Evolutionary conservation across 768 basidiomycete genomes (phyloP), one percentile per base, ranked within the genome.

Genomic region (Phanerochaete carnosa): DNA sequence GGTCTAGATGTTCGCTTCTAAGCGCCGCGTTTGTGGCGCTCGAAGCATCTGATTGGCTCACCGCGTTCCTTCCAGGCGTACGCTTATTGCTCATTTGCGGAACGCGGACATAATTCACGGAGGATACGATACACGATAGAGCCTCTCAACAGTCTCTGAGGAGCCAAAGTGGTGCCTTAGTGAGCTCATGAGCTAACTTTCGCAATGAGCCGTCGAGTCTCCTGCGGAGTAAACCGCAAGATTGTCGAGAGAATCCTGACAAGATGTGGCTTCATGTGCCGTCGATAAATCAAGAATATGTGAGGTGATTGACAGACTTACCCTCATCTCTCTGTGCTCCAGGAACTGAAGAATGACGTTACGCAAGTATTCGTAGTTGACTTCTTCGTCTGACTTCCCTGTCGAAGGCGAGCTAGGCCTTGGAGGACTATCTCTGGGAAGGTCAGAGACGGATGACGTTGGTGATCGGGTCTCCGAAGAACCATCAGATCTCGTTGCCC

Each of bases 251-350:
- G 72, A 2, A 99, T 95, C 57, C 89, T 84, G 28, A 98, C 86
- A 32, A 99, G 85, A 67, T 94, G 92, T 0, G 94, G 92, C 90
- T 94, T 61, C 5, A 55, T 39, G 25, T 39, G 52, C 23, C n/a
- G 22, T 47, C 54, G 12, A 26, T 68, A 15, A 60, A 61, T 59
- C 58, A 64, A 13, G 23, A 43, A 35, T 23, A 8, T 51, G 32
- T 8, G 15, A 45, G 3, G 39, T 29, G 39, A 57, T 39, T 19
- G 49, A 45, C 26, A 3, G 43, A 77, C 92, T 71, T 69, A 95
- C 95, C 76, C 97, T 83, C 95, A 98, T 98, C 73, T 98, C 95
- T 72, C 96, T 95, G 76, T 98, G 92, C 71, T 99, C 97, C 53
- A 99, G 79, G 77, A 99, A 99, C 72, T 98, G 97, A 49, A 99